Percentiles rank a stretch among this genome's conserved stretches.
phyloP scores from a whole-genome alignment of 202 grass and related monocot species.

The Panicum virgatum region DNA sequence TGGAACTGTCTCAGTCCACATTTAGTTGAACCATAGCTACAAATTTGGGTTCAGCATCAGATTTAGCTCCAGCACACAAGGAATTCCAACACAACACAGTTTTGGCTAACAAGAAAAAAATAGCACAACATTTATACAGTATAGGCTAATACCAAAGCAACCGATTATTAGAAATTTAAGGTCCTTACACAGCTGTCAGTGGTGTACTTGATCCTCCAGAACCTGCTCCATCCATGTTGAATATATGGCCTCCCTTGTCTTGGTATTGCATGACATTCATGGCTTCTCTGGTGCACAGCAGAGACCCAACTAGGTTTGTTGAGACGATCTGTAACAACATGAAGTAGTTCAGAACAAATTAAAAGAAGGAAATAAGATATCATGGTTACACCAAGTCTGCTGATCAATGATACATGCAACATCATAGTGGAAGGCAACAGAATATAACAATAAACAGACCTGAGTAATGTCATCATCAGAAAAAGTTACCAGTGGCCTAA shows the following conservation, averaged over 20 bases:
- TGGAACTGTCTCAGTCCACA: slow-evolving; percentile 94
- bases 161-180: neutral
- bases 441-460: slow-evolving; percentile 51
- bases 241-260: slow-evolving; percentile 87
- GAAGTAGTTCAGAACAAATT: neutral
- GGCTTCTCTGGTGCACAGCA: slow-evolving; percentile 97
- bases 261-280: slow-evolving; percentile 80
- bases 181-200: slow-evolving; percentile 93
- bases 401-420: neutral
- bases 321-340: slow-evolving; percentile 71
- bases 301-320: slow-evolving; percentile 92
- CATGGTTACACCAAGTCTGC: too few relatives aligned
- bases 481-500: slow-evolving; percentile 85
- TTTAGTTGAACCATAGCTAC: slow-evolving; percentile 97
- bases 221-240: slow-evolving; percentile 98
- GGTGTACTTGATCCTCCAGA: slow-evolving; percentile 99
- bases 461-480: slow-evolving; percentile 95
- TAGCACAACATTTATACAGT: neutral
- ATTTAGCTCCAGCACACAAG: slow-evolving; percentile 29
- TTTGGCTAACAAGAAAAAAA: slow-evolving; percentile 3
- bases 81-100: slow-evolving; percentile 16
- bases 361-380: too few relatives aligned
- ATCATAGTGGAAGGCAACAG: slow-evolving; percentile 3
- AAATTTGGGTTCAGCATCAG: slow-evolving; percentile 34
- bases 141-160: slow-evolving; percentile 33